Evolutionary conservation across 2,329 filamentous ascomycete species (phyloP), one percentile per base, ranked within the genome.

Genomic region (Microdochium bolleyi): DNA sequence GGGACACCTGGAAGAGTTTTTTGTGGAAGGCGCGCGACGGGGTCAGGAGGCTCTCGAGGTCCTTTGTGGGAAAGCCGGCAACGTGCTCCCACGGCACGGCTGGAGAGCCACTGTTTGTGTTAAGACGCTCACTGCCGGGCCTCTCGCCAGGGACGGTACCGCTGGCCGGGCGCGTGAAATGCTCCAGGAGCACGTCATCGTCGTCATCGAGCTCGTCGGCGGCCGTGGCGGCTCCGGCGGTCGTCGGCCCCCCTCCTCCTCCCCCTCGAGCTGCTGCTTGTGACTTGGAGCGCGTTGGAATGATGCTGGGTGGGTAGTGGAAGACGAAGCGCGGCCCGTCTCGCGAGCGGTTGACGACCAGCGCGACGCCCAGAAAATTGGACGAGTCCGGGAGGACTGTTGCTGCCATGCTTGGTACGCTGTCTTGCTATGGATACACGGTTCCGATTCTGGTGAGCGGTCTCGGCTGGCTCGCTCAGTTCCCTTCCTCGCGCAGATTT

Each of bases 321-420:
- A 92, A 95, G 61, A 94, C 87, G 61, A 94, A 87, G 57, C 84
- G 83, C 25, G 90, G 88, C 16, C 90, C 89, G 60, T 89, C 87
- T 58, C 87, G 83, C 32, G 87, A 88, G 58, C 87, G 81, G 62
- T 83, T 83, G 61, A 89, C 83, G 58, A 91, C 82, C 38, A 92
- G 79, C 51, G 89, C 82, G 53, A 92, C 82, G 44, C 85, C 88
- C 51, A 92, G 68, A 57, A 83, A 78, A 63, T 82, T 83, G 58
- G 77, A 74, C 34, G 70, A 65, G 62, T 73, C 79, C 52, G 80
- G 75, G 7, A 77, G 68, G 21, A 74, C 65, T 21, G 74, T 73
- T 51, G 73, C 72, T 30, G 77, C 69, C 75, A 80, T 80, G 27
- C 41, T 59, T 10, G 9, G 22, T 30, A 49, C 19, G 16, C 25